Percentiles rank a stretch among this genome's conserved stretches.
Evolutionary conservation across 75 land plant genomes (phyloP).

Genomic region (Sequoia sempervirens): DNA sequence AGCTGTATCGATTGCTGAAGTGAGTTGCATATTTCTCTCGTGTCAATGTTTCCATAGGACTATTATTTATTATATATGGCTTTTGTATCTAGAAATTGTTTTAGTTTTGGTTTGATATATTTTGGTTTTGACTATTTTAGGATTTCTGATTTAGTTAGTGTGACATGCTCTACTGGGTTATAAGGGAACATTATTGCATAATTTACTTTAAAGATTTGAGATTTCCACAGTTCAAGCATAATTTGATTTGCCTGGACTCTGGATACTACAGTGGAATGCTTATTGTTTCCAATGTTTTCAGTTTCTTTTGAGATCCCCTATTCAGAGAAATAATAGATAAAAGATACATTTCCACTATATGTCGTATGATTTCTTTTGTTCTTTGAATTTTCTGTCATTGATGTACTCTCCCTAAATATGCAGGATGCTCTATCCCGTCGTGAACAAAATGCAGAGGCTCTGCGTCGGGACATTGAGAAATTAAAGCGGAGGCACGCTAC

Average conservation of each 20-base stretch:
- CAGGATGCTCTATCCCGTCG: slow-evolving; percentile 49
- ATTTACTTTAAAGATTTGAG: background rate
- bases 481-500: slow-evolving; percentile 65
- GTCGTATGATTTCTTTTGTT: background rate
- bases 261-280: background rate
- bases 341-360: too few species aligned
- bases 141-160: background rate
- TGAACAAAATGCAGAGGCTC: slow-evolving; percentile 59
- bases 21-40: slow-evolving; percentile 11
- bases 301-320: too few species aligned
- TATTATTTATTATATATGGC: background rate
- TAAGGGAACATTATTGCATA: background rate
- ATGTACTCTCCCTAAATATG: background rate
- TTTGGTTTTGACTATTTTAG: background rate
- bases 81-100: background rate
- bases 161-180: too few species aligned
- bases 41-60: background rate
- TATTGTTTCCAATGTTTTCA: too few species aligned
- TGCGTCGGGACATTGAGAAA: slow-evolving; percentile 62
- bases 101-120: background rate
- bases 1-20: slow-evolving; percentile 56
- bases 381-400: background rate
- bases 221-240: background rate
- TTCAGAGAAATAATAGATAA: too few species aligned
- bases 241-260: background rate